Base-by-base conservation (phyloP, 768 basidiomycete genomes). In the Boletus rubescentipes region DNA sequence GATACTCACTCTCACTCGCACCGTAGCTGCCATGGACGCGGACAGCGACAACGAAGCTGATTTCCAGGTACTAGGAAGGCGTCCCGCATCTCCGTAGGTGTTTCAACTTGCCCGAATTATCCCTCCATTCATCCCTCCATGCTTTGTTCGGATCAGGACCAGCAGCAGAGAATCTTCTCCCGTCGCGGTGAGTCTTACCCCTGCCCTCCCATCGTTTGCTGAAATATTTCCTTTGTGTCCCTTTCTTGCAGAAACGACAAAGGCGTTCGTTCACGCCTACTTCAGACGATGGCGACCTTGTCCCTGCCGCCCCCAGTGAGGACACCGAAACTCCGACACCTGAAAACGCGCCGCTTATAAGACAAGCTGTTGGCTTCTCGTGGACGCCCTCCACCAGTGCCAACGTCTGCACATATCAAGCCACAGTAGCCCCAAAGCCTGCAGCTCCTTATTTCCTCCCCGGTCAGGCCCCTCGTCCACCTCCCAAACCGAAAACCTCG, bases 161-260 rank as follows among this genome's bases (percentile, higher is more conserved):
- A 85, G 83, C 62, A 84, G 83, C 63, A 72, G 80, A 46, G 82
- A 82, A 57, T 79, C 80, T 20, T 83, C 83, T 36, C 80, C 80
- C 41, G 69, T 60, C 48, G 63, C 72, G 55, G 80, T 82, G 55
- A 64, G 78, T 65, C 46, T 20, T n/a, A 32, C 37, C n/a, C 31
- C 30, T 49, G n/a, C 26, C 10, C 31, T 42, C 37, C 2, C 20
- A 15, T 37, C 54, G 18, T 31, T 41, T n/a, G 16, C 37, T 39
- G 21, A 56, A 34, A 20, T 42, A 11, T 23, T 15, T 43, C 10
- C 46, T 54, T 40, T 39, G 14, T 21, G 5, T 39, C 23, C 9
- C 39, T 29, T 15, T 44, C 49, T 51, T 39, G 15, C 70, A 81
- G 77, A 66, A 68, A 66, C 65, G 68, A 51, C 75, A 66, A 51